A percentile compares a stretch with the other conserved stretches of the same genome.
These are phyloP conservation scores for Penicillium verrucosum DNA, from an alignment of 2,329 filamentous ascomycete genomes.

Conservation along the genomic window DNA sequence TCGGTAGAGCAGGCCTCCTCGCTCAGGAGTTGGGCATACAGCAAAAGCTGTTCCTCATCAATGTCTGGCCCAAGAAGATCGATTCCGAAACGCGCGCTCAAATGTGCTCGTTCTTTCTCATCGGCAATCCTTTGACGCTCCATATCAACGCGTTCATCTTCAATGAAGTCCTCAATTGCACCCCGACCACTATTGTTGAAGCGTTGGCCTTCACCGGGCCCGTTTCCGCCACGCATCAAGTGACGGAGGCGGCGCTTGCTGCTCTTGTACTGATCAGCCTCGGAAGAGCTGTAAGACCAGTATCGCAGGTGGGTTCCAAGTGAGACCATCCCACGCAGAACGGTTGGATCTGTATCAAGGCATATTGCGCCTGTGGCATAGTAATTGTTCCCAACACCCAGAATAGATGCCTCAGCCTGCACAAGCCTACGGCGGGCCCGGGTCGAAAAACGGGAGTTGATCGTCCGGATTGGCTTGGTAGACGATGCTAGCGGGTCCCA, in stretches of 20 bases:
- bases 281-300: slow-evolving; percentile 87
- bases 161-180: slow-evolving; percentile 76
- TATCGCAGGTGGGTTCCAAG: slow-evolving; percentile 84
- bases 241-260: slow-evolving; percentile 77
- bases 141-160: slow-evolving; percentile 78
- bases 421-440: slow-evolving; percentile 73
- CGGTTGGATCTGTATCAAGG: slow-evolving; percentile 81
- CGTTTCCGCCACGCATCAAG: slow-evolving; percentile 62
- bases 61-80: slow-evolving; percentile 61
- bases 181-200: slow-evolving; percentile 63
- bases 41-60: slow-evolving; percentile 60
- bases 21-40: slow-evolving; percentile 61
- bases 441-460: slow-evolving; percentile 80
- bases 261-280: slow-evolving; percentile 67
- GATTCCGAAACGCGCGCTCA: slow-evolving; percentile 79
- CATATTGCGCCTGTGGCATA: slow-evolving; percentile 79
- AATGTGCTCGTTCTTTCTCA: slow-evolving; percentile 63
- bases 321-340: slow-evolving; percentile 80
- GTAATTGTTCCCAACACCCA: slow-evolving; percentile 69
- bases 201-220: slow-evolving; percentile 50
- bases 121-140: slow-evolving; percentile 67
- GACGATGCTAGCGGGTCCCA: slow-evolving; percentile 94
- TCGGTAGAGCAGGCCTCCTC: slow-evolving; percentile 56
- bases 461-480: slow-evolving; percentile 71
- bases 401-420: slow-evolving; percentile 64